Evolutionary conservation across 768 basidiomycete species (phyloP).

Genomic region (Phallus indusiatus): DNA sequence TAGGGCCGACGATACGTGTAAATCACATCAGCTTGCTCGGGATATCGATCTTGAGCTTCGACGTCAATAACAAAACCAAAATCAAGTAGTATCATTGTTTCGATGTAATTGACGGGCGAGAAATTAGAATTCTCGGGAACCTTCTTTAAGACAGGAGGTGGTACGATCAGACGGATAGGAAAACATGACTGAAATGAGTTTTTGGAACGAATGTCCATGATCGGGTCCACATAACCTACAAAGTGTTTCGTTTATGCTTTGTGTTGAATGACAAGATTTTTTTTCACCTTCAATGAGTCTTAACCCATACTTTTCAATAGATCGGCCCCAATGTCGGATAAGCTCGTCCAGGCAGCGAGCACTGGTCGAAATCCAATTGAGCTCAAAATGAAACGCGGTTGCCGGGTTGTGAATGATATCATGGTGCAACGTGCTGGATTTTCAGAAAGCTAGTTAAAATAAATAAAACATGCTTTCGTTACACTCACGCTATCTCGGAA

Average conservation of each 20-base stretch:
- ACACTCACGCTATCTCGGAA: constrained; percentile 26
- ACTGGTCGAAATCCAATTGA: constrained; percentile 95
- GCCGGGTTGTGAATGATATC: constrained; percentile 92
- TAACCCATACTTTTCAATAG: constrained; percentile 82
- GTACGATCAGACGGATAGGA: constrained; percentile 66
- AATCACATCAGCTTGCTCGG: constrained; percentile 70
- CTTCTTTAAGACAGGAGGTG: constrained; percentile 61
- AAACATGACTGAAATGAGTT: constrained; percentile 91
- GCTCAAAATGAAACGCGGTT: constrained; percentile 95
- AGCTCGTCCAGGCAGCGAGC: constrained; percentile 87
- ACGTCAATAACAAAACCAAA: constrained; percentile 81
- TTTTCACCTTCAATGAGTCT: constrained; percentile 72
- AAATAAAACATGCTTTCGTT: background rate
- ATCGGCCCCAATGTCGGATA: constrained; percentile 68
- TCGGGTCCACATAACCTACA: constrained; percentile 66
- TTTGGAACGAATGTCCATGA: constrained; percentile 73
- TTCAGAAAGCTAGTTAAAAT: constrained; percentile 1
- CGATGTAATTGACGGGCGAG: constrained; percentile 53
- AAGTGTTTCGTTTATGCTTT: background rate
- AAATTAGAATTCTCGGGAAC: constrained; percentile 59
- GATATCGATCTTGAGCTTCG: constrained; percentile 69
- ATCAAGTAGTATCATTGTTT: constrained; percentile 63
- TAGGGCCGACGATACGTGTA: constrained; percentile 85
- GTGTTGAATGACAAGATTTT: background rate
- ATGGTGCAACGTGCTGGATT: constrained; percentile 54